Evolutionary conservation across 371 early-diverging fungal genomes (phyloP).

Genomic region (Lichtheimia ramosa): DNA sequence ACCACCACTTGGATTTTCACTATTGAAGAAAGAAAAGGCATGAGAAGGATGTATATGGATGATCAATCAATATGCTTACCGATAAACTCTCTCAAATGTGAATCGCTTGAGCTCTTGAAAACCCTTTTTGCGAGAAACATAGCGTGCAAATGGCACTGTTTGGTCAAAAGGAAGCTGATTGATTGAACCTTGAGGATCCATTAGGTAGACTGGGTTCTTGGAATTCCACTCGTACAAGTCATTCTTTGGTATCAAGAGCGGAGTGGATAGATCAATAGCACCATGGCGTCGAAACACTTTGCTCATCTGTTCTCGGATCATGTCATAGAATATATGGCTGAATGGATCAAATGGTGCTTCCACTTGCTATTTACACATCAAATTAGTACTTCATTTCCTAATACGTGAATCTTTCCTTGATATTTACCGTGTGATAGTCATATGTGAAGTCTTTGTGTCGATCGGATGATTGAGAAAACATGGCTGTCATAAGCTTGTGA

Average conservation of each 20-base stretch:
- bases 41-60: background rate
- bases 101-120: slow-evolving; percentile 82
- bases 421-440: slow-evolving; percentile 73
- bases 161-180: slow-evolving; percentile 91
- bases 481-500: slow-evolving; percentile 74
- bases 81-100: slow-evolving; percentile 83
- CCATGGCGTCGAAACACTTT: slow-evolving; percentile 87
- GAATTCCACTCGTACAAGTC: slow-evolving; percentile 64
- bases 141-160: slow-evolving; percentile 91
- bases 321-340: slow-evolving; percentile 67
- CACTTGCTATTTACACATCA: slow-evolving; percentile 25
- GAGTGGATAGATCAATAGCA: slow-evolving; percentile 82
- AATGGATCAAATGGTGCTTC: slow-evolving; percentile 56
- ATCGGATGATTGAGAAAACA: slow-evolving; percentile 81
- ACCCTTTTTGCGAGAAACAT: slow-evolving; percentile 70
- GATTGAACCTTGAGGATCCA: slow-evolving; percentile 82
- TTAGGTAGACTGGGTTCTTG: slow-evolving; percentile 74
- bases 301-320: slow-evolving; percentile 73
- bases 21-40: slow-evolving; percentile 4
- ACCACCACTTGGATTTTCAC: slow-evolving; percentile 71
- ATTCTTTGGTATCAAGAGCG: slow-evolving; percentile 85
- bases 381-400: background rate
- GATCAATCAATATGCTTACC: slow-evolving; percentile 23
- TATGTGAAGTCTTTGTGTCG: slow-evolving; percentile 89
- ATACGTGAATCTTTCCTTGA: background rate